Base-by-base conservation (phyloP, 306 rosid genomes). In the Gleditsia sinensis region DNA sequence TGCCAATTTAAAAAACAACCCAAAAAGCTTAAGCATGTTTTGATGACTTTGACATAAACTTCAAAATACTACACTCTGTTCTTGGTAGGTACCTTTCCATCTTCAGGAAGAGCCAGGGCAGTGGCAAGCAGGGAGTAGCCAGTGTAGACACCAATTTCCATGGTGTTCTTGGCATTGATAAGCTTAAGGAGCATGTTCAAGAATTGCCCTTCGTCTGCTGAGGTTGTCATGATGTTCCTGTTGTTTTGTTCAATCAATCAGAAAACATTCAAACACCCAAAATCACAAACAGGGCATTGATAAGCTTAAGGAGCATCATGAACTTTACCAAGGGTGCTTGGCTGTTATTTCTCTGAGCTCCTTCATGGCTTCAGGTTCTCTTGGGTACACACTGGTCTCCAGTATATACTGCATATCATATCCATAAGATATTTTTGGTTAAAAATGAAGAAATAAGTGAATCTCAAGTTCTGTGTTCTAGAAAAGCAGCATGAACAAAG, bases 111-210 rank as follows among this genome's bases (percentile, higher is more conserved):
- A 42, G 98, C 98, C 12, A 93, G 88, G 65, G 98, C 98, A 0
- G 98, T 93, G 78, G 98, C 97, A 1, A 93, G 97, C 36, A 93
- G 87, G 19, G 98, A 93, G 84, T 93, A 93, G 6, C 98, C 98
- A 20, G 98, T 93, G 87, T 82, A 93, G 75, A 93, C 98, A 63
- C 98, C 98, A 25, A 92, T 92, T 85, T 92, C 98, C 94, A 92
- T 90, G 81, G 98, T 92, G 65, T 92, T 92, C 83, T 90, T 92
- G 54, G 98, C 98, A 80, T 92, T 93, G 78, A 93, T 89, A 16
- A 93, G 88, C 83, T 93, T 93, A 71, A 93, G 84, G 32, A 92
- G 91, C 95, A 92, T 84, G 87, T 78, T 86, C 93, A 93, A 83
- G 83, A 93, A 93, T 24, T 93, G 98, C 0, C 98, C 98, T 79